Percentiles rank a stretch among this genome's conserved stretches.
Evolutionary conservation across 176 grass and related monocot genomes (phyloP).

Genomic region (Hsuehochloa calcarea): DNA sequence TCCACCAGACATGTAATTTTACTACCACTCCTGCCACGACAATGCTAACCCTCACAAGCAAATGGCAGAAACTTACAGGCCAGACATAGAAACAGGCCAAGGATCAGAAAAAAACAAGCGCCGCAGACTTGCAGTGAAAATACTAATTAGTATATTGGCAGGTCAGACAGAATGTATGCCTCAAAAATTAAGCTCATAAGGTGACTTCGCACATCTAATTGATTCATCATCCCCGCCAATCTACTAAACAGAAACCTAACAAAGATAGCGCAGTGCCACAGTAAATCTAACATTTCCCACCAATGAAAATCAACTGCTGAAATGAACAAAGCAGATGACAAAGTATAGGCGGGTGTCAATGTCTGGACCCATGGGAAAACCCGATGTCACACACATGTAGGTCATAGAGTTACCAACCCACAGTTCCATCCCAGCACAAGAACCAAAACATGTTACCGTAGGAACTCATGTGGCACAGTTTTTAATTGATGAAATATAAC

Average conservation of each 20-base stretch:
- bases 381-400: background rate
- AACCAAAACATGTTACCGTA: background rate
- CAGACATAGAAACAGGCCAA: background rate
- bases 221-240: slow-evolving; percentile 49
- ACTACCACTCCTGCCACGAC: background rate
- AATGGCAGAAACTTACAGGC: background rate
- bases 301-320: slow-evolving; percentile 59
- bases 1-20: slow-evolving; percentile 26
- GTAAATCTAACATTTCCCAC: background rate
- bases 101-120: background rate
- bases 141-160: background rate
- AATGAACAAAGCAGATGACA: slow-evolving; percentile 40
- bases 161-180: slow-evolving; percentile 50
- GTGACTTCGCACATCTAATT: slow-evolving; percentile 52
- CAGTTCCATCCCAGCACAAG: background rate
- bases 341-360: slow-evolving; percentile 46
- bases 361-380: slow-evolving; percentile 36
- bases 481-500: background rate
- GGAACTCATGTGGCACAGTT: background rate
- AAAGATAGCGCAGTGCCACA: background rate
- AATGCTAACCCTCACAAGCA: background rate
- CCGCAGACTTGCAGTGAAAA: background rate
- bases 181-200: slow-evolving; percentile 51
- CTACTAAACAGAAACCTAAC: background rate
- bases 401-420: slow-evolving; percentile 29